A percentile compares a stretch with the other conserved stretches of the same genome.
These are phyloP conservation scores for Fusarium compactum DNA, from an alignment of 2,329 filamentous ascomycete species.

Conservation along the genomic window DNA sequence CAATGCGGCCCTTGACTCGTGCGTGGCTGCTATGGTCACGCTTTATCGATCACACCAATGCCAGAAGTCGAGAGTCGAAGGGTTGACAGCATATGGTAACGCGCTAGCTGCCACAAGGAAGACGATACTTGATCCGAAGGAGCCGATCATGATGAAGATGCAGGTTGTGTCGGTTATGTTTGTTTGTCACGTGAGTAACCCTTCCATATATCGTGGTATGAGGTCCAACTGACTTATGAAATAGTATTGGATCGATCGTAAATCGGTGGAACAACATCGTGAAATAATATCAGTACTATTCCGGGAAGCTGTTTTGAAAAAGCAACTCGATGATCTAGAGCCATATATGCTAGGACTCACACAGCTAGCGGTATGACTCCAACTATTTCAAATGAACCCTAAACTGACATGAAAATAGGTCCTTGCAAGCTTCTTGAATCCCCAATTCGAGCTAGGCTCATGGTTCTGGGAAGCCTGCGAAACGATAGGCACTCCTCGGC, in stretches of 20 bases:
- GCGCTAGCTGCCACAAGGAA: slow-evolving; percentile 26
- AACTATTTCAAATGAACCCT: rapidly evolving
- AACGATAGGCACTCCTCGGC: slow-evolving; percentile 12
- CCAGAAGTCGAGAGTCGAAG: slow-evolving; percentile 17
- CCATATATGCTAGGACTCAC: slow-evolving; percentile 34
- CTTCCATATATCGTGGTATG: rapidly evolving
- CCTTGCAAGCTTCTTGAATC: slow-evolving; percentile 35
- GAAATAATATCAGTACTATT: slow-evolving; percentile 33
- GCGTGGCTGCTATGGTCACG: slow-evolving; percentile 33
- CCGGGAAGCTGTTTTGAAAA: slow-evolving; percentile 27
- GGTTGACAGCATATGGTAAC: slow-evolving; percentile 27
- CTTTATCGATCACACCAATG: slow-evolving; percentile 27
- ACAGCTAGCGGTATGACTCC: slow-evolving; percentile 27
- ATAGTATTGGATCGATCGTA: slow-evolving; percentile 39
- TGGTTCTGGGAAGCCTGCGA: slow-evolving; percentile 44
- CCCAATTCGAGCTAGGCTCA: slow-evolving; percentile 24
- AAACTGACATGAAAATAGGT: slow-evolving; percentile 1
- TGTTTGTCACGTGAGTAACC: slow-evolving; percentile 34
- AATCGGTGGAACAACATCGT: slow-evolving; percentile 16
- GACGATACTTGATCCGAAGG: slow-evolving; percentile 4
- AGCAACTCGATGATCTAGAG: slow-evolving; percentile 20
- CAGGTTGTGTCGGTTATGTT: slow-evolving; percentile 31
- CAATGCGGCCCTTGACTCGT: slow-evolving; percentile 29
- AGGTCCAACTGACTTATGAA: rapidly evolving
- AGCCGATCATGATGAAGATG: slow-evolving; percentile 32